phyloP scores from a whole-genome alignment of 1,284 basidiomycete species.

The Fomitopsis schrenkii region DNA sequence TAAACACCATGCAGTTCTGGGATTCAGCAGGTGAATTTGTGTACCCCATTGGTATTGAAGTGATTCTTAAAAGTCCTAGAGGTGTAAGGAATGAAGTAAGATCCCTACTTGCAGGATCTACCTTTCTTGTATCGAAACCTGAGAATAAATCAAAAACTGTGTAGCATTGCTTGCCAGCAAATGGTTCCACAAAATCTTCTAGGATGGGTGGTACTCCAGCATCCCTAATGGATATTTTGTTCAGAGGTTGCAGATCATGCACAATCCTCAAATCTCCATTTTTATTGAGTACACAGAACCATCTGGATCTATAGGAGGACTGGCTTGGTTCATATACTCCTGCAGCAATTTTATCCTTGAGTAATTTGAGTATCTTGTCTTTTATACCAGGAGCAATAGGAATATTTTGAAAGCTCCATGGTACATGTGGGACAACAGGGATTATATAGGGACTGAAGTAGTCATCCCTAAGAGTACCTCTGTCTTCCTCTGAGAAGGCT shows the following conservation, averaged over 20 bases:
- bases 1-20: slow-evolving; percentile 31
- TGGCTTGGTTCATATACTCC: slow-evolving; percentile 35
- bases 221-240: slow-evolving; percentile 27
- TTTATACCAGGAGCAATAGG: slow-evolving; percentile 28
- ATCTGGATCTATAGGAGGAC: slow-evolving; percentile 32
- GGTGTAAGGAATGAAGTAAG: slow-evolving; percentile 15
- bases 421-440: slow-evolving; percentile 16
- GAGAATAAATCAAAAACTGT: slow-evolving; percentile 21
- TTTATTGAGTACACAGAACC: slow-evolving; percentile 38
- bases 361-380: neutral
- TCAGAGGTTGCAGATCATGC: slow-evolving; percentile 27
- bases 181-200: slow-evolving; percentile 26
- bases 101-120: slow-evolving; percentile 25
- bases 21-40: slow-evolving; percentile 32
- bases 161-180: slow-evolving; percentile 15
- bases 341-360: slow-evolving; percentile 23
- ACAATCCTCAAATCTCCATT: slow-evolving; percentile 30
- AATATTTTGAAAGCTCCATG: slow-evolving; percentile 34
- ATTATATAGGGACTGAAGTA: slow-evolving; percentile 7
- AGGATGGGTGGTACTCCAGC: slow-evolving; percentile 22
- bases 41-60: slow-evolving; percentile 32
- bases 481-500: neutral
- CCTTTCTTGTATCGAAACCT: slow-evolving; percentile 9
- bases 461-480: neutral
- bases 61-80: slow-evolving; percentile 18